Evolutionary conservation across 148 eudicot genomes (phyloP), one percentile per base, ranked within the genome.

Genomic region (Mesembryanthemum crystallinum): DNA sequence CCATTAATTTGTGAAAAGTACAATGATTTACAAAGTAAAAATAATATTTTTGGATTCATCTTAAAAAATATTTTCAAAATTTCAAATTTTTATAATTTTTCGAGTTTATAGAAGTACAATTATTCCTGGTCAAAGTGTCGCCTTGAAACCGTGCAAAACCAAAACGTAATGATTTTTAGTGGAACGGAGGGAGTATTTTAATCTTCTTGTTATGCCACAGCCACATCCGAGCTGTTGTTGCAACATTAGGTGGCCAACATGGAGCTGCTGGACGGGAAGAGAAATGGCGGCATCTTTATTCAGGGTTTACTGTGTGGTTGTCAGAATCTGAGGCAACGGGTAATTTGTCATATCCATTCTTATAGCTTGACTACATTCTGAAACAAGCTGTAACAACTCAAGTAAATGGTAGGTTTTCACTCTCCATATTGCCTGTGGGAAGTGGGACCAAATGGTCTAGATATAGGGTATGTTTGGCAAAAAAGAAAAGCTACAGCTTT

Each of bases 251-350:
- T 69, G 96, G 92, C 64, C 76, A 83, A 72, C 83, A 86, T 77
- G 98, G 98, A 71, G 90, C 92, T 75, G 96, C 97, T 73, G 80
- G 84, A 39, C 85, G 77, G 57, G 75, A 83, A 33, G 85, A 88
- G 81, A 76, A 87, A 80, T 94, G 97, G 97, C 88, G 82, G 73
- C 92, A 94, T 86, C 92, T 94, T 71, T 89, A 88, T 81, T 81
- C 96, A 0, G 98, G 96, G 76, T 94, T 94, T 76, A 89, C 96
- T 2, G 88, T 94, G 25, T 94, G 98, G 98, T 79, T 94, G 59
- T 94, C 92, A 33, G 84, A 84, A 65, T 92, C 96, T 67, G 86
- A 85, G 71, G 92, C 93, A 55, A 78, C 78, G 76, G 92, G 98
- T 89, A 77, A 67, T 45, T 68, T 43, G 8, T 35, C 12, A 7